Base-by-base conservation (phyloP, 192 early-diverging fungal species). In the Chytriomyces sp. region DNA sequence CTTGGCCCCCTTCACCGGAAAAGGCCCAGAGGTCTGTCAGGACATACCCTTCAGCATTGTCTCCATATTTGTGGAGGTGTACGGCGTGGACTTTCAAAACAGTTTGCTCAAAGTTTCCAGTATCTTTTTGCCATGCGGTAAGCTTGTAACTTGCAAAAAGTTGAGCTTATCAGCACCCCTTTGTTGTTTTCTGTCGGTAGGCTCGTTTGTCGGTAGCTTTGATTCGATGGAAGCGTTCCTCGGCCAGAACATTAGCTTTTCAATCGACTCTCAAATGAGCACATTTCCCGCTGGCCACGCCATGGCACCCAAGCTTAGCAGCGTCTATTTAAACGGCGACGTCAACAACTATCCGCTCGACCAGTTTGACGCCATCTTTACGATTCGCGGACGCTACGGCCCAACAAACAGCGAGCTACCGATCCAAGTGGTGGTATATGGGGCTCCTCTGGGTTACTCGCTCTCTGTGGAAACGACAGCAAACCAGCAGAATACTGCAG, bases 341-440 rank as follows among this genome's bases (percentile, higher is more conserved):
- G 67, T 50, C 3, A 68, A 68, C 46, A 50, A 68, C 26, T 68
- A 68, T 16, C 67, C 67, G 43, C 26, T 68, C 10, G 67, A 68
- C 46, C 13, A 16, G 46, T 68, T 68, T 50, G 18, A 16, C 43
- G 11, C 28, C 48, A 47, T 45, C 10, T 68, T 68, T 28, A 18
- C 6, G 16, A 50, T 68, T 11, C 67, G 67, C 16, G 67, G 67
- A 16, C 16, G 11, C 16, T 68, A 47, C 26, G 67, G 67, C 43
- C 10, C 67, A 18, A 9, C 26, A 20, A 16, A 26, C 16, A 47
- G 16, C 43, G 16, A 24, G 10, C 43, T 68, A 20, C 67, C 67
- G 18, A 26, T 68, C 2, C 18, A n/a, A n/a, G 67, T 26, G 16
- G 13, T 20, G n/a, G 16, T 68, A 16, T 47, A 48, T 6, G 67